Base-by-base conservation (phyloP, 306 rosid genomes). In the Quercus engelmannii region DNA sequence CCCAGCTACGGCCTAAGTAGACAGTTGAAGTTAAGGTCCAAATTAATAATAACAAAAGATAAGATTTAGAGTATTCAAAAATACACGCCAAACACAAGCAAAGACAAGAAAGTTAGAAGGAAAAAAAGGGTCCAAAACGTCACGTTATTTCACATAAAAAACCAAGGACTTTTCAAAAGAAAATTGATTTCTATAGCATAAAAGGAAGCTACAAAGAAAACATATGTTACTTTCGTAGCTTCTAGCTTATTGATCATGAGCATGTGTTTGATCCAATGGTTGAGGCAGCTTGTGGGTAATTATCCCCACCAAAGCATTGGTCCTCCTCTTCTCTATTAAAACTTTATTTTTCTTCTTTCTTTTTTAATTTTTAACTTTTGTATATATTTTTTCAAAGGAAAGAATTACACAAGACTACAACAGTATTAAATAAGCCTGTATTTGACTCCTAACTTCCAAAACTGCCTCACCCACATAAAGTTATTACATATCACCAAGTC, bases 91-190 rank as follows among this genome's bases (percentile, higher is more conserved):
- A 8, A 69, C 75, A 63, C 5, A 23, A 0, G 7, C n/a, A 19
- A 28, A 6, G 55, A 54, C 54, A 30, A 14, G 62, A 73, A 55
- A 71, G 9, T 28, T 1, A 20, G 51, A 15, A 23, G 19, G 23
- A 71, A 28, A 76, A 64, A 17, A 74, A 1, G n/a, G 17, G 17
- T 55, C 68, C 71, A 62, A 72, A 51, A 25, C 6, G 52, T 81
- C 85, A 81, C 88, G 68, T 77, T 69, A 35, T 74, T 69, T 59
- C 69, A 81, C 76, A 78, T 3, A 49, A 31, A 72, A 64, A 75
- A 17, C 17, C 55, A 9, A 41, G 0, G 78, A 79, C 46, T 80
- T 80, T 79, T 76, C 11, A 5, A 69, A 38, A 64, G 43, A 69
- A 71, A 73, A 71, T 52, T 26, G 62, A 76, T 54, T 35, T 67